These are phyloP conservation scores for Groenewaldozyma sp. DNA, from an alignment of 1,139 yeast genomes.

Conservation along the genomic window DNA sequence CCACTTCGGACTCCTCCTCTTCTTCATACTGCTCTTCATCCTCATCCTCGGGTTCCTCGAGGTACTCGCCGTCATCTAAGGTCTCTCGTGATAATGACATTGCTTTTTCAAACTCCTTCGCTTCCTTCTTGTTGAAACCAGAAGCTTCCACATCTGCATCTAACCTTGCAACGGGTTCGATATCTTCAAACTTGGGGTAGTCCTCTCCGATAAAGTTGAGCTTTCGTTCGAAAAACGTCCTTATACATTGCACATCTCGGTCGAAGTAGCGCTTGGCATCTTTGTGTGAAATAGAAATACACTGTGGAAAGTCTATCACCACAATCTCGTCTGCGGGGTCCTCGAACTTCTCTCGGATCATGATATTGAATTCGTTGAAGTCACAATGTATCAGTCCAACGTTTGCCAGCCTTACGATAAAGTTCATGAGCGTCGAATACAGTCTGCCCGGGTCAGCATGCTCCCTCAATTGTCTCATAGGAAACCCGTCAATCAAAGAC, in stretches of 20 bases:
- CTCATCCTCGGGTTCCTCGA: constrained; percentile 16
- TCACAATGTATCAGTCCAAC: constrained; percentile 95
- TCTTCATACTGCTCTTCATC: constrained; percentile 15
- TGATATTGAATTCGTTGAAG: constrained; percentile 90
- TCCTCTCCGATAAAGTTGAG: constrained; percentile 70
- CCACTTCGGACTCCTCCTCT: constrained; percentile 29
- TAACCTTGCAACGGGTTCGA: constrained; percentile 53
- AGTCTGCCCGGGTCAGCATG: constrained; percentile 61
- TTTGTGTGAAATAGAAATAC: constrained; percentile 83
- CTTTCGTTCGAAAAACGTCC: constrained; percentile 71
- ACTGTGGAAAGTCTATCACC: constrained; percentile 96
- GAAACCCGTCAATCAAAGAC: constrained; percentile 83
- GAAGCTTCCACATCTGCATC: constrained; percentile 87
- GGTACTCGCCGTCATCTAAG: constrained; percentile 29
- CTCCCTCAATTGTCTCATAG: constrained; percentile 73
- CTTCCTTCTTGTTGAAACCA: constrained; percentile 72
- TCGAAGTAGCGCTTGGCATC: constrained; percentile 84
- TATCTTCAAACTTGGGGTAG: constrained; percentile 74
- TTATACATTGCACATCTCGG: constrained; percentile 85
- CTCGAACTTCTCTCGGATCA: constrained; percentile 58
- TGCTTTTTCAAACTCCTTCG: constrained; percentile 67
- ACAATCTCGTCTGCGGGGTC: constrained; percentile 52
- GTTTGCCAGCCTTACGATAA: constrained; percentile 73
- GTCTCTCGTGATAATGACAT: constrained; percentile 45
- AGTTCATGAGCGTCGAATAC: constrained; percentile 78